These are phyloP conservation scores for Prunus padus DNA, from an alignment of 306 rosid genomes.

Conservation along the genomic window DNA sequence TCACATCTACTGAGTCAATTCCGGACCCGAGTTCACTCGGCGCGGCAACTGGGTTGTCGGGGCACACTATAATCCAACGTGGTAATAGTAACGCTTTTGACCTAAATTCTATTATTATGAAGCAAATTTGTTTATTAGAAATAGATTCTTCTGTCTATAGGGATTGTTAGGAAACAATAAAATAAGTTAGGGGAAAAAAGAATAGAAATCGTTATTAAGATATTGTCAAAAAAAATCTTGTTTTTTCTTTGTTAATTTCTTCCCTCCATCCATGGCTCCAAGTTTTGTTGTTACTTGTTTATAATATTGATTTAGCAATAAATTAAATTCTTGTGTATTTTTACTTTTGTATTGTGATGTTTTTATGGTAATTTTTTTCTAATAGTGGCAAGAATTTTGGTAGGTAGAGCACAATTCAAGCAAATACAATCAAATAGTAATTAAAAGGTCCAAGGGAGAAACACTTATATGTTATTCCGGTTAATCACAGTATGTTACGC, in stretches of 20 bases:
- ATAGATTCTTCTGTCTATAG: slow-evolving; percentile 77
- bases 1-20: slow-evolving; percentile 40
- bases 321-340: not conserved
- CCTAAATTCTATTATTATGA: slow-evolving; percentile 47
- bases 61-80: slow-evolving; percentile 43
- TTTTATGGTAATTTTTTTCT: not conserved
- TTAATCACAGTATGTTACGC: fast-evolving
- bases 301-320: slow-evolving; percentile 39
- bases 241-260: not conserved
- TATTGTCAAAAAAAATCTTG: not conserved
- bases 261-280: not conserved
- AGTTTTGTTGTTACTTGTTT: slow-evolving; percentile 42
- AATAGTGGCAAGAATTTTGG: not conserved
- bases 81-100: slow-evolving; percentile 41
- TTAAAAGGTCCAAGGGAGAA: too few relatives aligned
- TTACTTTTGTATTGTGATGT: slow-evolving; percentile 7
- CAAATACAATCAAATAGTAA: not conserved
- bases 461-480: fast-evolving
- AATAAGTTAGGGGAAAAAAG: slow-evolving; percentile 6
- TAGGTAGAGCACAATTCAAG: not conserved
- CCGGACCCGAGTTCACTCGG: slow-evolving; percentile 53
- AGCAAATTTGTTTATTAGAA: slow-evolving; percentile 51
- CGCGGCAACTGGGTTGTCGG: slow-evolving; percentile 32
- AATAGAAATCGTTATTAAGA: slow-evolving; percentile 7
- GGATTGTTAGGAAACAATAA: slow-evolving; percentile 53